phyloP scores from a whole-genome alignment of 176 grass and related monocot species.

The Echinochloa phyllopogon region DNA sequence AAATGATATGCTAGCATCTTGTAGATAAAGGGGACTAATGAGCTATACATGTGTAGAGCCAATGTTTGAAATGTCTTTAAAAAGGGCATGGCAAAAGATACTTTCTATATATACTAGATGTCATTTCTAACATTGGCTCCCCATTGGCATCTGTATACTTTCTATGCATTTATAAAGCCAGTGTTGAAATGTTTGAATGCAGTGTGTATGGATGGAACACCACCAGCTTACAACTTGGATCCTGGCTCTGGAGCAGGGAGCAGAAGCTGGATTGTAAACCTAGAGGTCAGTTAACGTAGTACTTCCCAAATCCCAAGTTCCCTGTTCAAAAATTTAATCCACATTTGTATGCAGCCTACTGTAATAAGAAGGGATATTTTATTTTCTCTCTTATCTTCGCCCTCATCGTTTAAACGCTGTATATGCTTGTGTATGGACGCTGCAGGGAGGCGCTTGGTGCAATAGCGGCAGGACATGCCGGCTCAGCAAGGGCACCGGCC shows the following conservation, averaged over 20 bases:
- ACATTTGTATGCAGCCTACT: no score
- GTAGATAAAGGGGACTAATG: not conserved
- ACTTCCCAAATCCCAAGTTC: no score
- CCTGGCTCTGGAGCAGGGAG: constrained; percentile 60
- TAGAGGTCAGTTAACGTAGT: constrained; percentile 54
- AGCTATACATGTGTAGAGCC: not conserved
- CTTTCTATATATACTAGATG: no score
- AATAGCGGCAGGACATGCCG: constrained; percentile 59
- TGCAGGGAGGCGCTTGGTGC: constrained; percentile 81
- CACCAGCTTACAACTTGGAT: constrained; percentile 73
- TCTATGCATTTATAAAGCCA: no score
- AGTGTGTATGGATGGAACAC: constrained; percentile 91
- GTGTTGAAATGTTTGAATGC: not conserved
- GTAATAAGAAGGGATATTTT: no score
- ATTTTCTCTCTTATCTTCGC: not conserved
- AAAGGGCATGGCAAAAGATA: not conserved
- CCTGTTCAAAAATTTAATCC: no score
- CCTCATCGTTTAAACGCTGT: no score
- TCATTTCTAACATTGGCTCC: no score
- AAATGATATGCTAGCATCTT: not conserved
- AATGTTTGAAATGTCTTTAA: not conserved
- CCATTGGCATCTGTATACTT: no score
- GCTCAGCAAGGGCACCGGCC: constrained; percentile 43
- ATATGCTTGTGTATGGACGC: not conserved
- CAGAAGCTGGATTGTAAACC: constrained; percentile 71